Percentiles rank a stretch among this genome's conserved stretches.
These are phyloP conservation scores for Cytospora piceae DNA, from an alignment of 2,329 filamentous ascomycete genomes.

Conservation along the genomic window DNA sequence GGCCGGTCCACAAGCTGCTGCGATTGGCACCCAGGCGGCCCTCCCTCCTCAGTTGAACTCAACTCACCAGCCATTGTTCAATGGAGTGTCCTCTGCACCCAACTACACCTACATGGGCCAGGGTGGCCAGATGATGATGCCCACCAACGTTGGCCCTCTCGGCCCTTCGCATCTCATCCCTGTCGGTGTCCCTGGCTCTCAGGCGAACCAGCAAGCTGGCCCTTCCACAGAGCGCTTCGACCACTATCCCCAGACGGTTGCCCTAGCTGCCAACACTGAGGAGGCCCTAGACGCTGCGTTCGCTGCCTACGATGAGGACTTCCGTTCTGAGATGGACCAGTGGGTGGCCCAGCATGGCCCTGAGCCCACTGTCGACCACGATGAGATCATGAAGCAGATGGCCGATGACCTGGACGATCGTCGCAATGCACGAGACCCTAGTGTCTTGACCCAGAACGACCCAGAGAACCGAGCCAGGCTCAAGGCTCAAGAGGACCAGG, in stretches of 20 bases:
- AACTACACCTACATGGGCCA: not conserved
- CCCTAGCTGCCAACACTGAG: slow-evolving; percentile 28
- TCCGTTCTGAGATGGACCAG: slow-evolving; percentile 36
- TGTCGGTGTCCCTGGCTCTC: not conserved
- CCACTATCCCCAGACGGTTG: slow-evolving; percentile 28
- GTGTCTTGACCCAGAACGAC: slow-evolving; percentile 37
- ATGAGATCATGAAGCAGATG: slow-evolving; percentile 29
- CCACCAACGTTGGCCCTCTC: slow-evolving; percentile 1
- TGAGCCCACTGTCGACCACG: slow-evolving; percentile 32
- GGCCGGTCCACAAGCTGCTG: not conserved
- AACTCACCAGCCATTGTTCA: not conserved
- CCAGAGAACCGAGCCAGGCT: slow-evolving; percentile 38
- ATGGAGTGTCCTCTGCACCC: not conserved
- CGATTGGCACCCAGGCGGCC: not conserved
- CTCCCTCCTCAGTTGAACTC: not conserved
- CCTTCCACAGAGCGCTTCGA: slow-evolving; percentile 11
- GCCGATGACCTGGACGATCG: slow-evolving; percentile 31
- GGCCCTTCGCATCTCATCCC: slow-evolving; percentile 7
- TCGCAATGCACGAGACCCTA: slow-evolving; percentile 31
- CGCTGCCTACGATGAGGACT: slow-evolving; percentile 37
- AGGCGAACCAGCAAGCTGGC: not conserved
- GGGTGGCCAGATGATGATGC: not conserved
- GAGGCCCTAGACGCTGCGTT: slow-evolving; percentile 38
- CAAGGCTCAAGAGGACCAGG: slow-evolving; percentile 58
- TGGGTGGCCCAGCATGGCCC: slow-evolving; percentile 42